phyloP scores from a whole-genome alignment of 2,329 filamentous ascomycete genomes.

The Fusarium sp. region DNA sequence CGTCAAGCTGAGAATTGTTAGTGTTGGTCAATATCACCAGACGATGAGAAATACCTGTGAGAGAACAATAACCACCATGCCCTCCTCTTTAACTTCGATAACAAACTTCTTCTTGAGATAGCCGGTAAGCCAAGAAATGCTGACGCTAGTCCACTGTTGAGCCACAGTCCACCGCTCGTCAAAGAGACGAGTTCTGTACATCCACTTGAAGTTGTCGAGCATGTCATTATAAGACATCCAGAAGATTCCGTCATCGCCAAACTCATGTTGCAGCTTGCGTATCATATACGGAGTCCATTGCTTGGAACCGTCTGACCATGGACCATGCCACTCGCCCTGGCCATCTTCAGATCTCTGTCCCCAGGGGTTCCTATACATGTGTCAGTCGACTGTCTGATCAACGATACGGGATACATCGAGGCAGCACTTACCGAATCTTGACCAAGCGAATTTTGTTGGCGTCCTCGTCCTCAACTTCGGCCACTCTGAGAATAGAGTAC shows the following conservation, averaged over 20 bases:
- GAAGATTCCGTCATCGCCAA: constrained; percentile 74
- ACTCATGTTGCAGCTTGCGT: constrained; percentile 72
- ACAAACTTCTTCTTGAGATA: constrained; percentile 61
- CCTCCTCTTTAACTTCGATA: constrained; percentile 57
- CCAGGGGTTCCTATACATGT: constrained; percentile 73
- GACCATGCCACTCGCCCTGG: constrained; percentile 74
- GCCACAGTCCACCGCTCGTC: constrained; percentile 60
- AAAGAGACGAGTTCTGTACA: constrained; percentile 62
- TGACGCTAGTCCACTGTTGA: constrained; percentile 59
- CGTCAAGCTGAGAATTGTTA: constrained; percentile 55
- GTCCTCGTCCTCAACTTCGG: constrained; percentile 59
- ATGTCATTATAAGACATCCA: constrained; percentile 62
- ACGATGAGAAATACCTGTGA: constrained; percentile 50
- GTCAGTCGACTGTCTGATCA: constrained; percentile 3
- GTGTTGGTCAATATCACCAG: not conserved
- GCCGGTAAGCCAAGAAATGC: constrained; percentile 60
- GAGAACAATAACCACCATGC: constrained; percentile 59
- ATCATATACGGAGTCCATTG: constrained; percentile 83
- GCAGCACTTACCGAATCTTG: constrained; percentile 56
- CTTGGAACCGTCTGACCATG: constrained; percentile 79
- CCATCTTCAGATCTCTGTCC: constrained; percentile 63
- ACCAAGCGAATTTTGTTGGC: constrained; percentile 57
- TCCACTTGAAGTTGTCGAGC: constrained; percentile 58
- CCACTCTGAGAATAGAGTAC: constrained; percentile 64
- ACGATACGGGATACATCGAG: not conserved